Base-by-base conservation (phyloP, 2,329 filamentous ascomycete genomes). In the Coniochaeta pulveracea region DNA sequence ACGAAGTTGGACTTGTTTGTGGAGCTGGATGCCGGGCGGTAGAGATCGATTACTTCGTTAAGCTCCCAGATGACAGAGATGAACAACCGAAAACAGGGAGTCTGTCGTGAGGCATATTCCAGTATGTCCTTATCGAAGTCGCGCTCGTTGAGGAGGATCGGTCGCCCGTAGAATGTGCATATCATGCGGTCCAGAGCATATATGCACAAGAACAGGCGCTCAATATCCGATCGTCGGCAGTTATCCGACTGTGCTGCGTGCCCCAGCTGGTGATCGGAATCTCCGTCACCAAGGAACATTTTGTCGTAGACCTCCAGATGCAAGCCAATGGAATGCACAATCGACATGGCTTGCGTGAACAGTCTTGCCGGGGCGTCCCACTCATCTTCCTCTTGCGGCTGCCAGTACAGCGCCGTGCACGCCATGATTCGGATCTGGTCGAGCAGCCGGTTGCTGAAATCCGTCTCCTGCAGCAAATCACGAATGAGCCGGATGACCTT, bases 21-120 rank as follows among this genome's bases (percentile, higher is more conserved):
- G 11, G 62, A 50, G 29, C 64, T 64, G 19, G 64, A 63, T 4
- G 60, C 57, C 0, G 74, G 74, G 1, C 75, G 63, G 39, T 80
- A 80, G 6, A 80, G 50, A 18, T 64, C 63, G 36, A 79, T 69
- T 4, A 79, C 68, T 29, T 65, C 59, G 34, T 79, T 72, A 0
- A 80, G 57, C 46, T 72, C 61, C 25, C 61, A 54, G 4, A 72
- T 56, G 6, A 79, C 58, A 3, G 58, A 59, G 4, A 80, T 50
- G 15, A 78, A 64, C 0, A 79, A 52, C 4, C 68, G 64, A 36
- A 80, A 80, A 18, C 61, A 63, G 0, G 70, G 66, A 4, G 61
- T 54, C 28, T 73, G 67, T 28, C 58, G 57, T 15, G 56, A 53
- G 30, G 75, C 65, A 34, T 65, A 68, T 1, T 59, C 56, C 0